phyloP scores from a whole-genome alignment of 2,329 filamentous ascomycete species.

The Aspergillus sp. region DNA sequence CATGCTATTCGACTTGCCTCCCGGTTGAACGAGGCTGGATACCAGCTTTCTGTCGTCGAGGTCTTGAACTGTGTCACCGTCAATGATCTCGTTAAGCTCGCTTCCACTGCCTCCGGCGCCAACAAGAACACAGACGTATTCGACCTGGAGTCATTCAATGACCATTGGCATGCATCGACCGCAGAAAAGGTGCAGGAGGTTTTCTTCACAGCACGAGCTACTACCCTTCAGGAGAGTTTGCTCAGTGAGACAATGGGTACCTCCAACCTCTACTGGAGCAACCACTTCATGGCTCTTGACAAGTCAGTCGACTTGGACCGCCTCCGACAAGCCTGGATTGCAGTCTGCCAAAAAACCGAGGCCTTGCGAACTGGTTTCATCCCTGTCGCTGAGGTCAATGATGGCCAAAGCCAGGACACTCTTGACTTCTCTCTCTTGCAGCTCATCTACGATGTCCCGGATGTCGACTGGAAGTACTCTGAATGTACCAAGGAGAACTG shows the following conservation, averaged over 20 bases:
- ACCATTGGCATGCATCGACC: slow-evolving; percentile 13
- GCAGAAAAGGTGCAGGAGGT: slow-evolving; percentile 11
- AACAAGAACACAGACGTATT: slow-evolving; percentile 2
- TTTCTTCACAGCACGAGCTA: slow-evolving; percentile 22
- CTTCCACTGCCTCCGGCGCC: slow-evolving; percentile 1
- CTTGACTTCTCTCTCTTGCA: slow-evolving; percentile 23
- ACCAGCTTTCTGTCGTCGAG: slow-evolving; percentile 22
- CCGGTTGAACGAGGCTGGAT: slow-evolving; percentile 18
- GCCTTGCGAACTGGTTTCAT: slow-evolving; percentile 35
- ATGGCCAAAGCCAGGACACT: background rate
- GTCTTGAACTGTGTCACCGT: slow-evolving; percentile 25
- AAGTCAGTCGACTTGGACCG: slow-evolving; percentile 20
- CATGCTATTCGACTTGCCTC: slow-evolving; percentile 24
- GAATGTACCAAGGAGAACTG: slow-evolving; percentile 12
- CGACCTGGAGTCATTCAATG: slow-evolving; percentile 17
- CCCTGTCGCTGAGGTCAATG: slow-evolving; percentile 21
- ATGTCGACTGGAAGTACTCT: slow-evolving; percentile 20
- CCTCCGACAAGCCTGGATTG: slow-evolving; percentile 29
- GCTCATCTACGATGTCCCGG: slow-evolving; percentile 19
- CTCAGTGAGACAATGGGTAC: slow-evolving; percentile 36
- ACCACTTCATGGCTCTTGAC: slow-evolving; percentile 31
- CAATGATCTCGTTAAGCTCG: slow-evolving; percentile 18
- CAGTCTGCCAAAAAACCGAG: slow-evolving; percentile 24
- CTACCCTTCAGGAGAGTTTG: slow-evolving; percentile 35
- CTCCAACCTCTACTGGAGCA: slow-evolving; percentile 51